Conservation (phyloP, 2,329 filamentous ascomycete species). For the Nigrospora sphaerica region DNA sequence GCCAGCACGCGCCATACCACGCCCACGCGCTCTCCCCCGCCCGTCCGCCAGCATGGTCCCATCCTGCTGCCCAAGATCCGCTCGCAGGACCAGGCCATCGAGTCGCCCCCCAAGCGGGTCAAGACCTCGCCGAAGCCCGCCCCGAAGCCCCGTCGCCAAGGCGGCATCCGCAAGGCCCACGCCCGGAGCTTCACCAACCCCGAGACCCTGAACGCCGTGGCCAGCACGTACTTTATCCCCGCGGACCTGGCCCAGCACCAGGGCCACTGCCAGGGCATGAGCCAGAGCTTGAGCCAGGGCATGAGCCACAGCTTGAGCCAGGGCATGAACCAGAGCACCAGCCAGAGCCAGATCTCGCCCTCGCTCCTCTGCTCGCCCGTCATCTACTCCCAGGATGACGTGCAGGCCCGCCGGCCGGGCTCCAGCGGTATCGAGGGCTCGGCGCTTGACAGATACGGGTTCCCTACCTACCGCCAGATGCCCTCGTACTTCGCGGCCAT, state of each 20-base stretch:
- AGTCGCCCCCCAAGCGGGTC: conserved; percentile 47
- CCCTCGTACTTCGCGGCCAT: conserved; percentile 42
- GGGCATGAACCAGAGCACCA: too few relatives aligned
- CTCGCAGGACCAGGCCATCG: conserved; percentile 72
- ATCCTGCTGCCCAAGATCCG: conserved; percentile 80
- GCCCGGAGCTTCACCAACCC: conserved; percentile 55
- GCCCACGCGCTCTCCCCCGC: conserved; percentile 57
- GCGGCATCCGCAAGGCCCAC: conserved; percentile 38
- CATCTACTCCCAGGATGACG: conserved; percentile 42
- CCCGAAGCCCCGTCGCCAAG: conserved; percentile 18
- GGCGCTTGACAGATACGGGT: conserved; percentile 64
- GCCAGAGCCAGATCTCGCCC: conserved; percentile 24
- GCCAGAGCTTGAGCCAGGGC: too few relatives aligned
- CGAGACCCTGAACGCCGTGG: conserved; percentile 41
- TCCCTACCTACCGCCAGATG: conserved; percentile 77
- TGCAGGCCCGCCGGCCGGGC: conserved; percentile 51
- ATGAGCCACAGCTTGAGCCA: too few relatives aligned
- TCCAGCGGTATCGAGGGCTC: conserved; percentile 61
- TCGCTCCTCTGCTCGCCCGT: conserved; percentile 64
- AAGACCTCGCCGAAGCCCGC: conserved; percentile 43
- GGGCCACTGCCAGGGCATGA: too few relatives aligned
- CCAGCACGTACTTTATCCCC: conserved; percentile 29
- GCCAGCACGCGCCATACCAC: conserved; percentile 62
- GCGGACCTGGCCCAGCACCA: conserved; percentile 12
- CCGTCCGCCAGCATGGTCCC: conserved; percentile 72